Conservation (phyloP, 1,284 basidiomycete species). For the Tylopilus sp. region DNA sequence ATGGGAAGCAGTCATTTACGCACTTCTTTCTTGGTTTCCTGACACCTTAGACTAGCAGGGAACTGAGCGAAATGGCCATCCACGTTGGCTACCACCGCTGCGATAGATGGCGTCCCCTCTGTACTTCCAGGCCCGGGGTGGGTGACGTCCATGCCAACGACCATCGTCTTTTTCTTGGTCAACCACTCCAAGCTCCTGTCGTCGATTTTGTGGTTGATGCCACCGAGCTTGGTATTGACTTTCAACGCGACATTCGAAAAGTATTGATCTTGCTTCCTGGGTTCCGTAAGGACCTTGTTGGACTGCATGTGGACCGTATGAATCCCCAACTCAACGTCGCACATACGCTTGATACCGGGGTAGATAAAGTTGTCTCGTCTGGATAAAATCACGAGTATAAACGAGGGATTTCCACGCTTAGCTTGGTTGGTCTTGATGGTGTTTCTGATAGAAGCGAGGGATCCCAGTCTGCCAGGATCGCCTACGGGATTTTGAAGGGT, state of each 20-base stretch:
- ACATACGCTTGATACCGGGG: constrained; percentile 79
- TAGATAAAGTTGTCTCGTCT: constrained; percentile 76
- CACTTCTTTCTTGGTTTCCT: constrained; percentile 75
- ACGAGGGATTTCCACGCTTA: constrained; percentile 55
- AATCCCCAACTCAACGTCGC: constrained; percentile 75
- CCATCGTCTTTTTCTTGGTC: constrained; percentile 73
- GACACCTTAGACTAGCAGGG: constrained; percentile 73
- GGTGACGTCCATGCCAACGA: constrained; percentile 81
- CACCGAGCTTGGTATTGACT: constrained; percentile 80
- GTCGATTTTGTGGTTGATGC: constrained; percentile 78
- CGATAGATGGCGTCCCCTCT: constrained; percentile 80
- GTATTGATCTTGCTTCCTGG: constrained; percentile 75
- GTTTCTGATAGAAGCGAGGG: constrained; percentile 53
- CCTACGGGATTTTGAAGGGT: constrained; percentile 36
- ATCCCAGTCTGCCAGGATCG: constrained; percentile 56
- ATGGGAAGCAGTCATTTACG: constrained; percentile 17
- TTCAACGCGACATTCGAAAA: constrained; percentile 61
- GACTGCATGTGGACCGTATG: constrained; percentile 73
- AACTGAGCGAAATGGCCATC: constrained; percentile 76
- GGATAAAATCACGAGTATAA: constrained; percentile 73
- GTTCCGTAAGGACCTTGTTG: constrained; percentile 64
- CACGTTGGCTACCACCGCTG: constrained; percentile 79
- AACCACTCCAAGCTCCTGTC: constrained; percentile 69
- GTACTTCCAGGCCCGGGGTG: constrained; percentile 74
- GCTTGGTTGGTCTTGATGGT: constrained; percentile 48